Evolutionary conservation across 2,329 filamentous ascomycete genomes (phyloP), one percentile per base, ranked within the genome.

Genomic region (Arthroderma sp.): DNA sequence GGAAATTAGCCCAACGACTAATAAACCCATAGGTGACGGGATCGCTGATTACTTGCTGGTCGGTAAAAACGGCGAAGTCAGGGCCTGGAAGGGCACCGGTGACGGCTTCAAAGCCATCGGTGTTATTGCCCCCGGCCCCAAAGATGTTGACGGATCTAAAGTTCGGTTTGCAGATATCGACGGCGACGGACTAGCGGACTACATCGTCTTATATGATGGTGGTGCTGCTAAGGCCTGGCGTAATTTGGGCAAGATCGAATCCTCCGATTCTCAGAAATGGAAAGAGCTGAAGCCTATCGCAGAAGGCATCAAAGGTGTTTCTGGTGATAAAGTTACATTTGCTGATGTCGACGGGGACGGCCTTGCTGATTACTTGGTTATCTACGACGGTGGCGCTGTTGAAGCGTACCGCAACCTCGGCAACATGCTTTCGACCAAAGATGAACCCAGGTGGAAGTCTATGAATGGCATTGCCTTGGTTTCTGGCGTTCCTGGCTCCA

Each of bases 91-190:
- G 40, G 30, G 30, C 8, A 34, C 28, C 4, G 40, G 40, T n/a
- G 5, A 3, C 6, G 29, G 29, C 4, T 33, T 15, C 29, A 11
- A 46, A 10, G 29, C 29, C 10, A 36, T 46, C 6, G 44, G 44
- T 29, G 27, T 28, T 6, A 43, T 45, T 37, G 44, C 44, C 10
- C 9, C 15, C 10, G 40, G 40, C 15, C 5, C 44, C 29, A 5
- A 5, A 31, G 43, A 34, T 27, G 43, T 8, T 4, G 40, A 22
- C 2, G 36, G 42, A n/a, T 29, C 15, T 5, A 42, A 40, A 6
- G 37, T 47, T n/a, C 32, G 31, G 4, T 46, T 48, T 46, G 43
- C 43, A 6, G 46, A 48, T 42, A 38, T 22, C 15, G 15, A 22
- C 15, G 15, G 15, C 3, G 15, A 22, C 15, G 15, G 15, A 22